phyloP scores from a whole-genome alignment of 1,284 basidiomycete genomes.

The Athelia sp. region DNA sequence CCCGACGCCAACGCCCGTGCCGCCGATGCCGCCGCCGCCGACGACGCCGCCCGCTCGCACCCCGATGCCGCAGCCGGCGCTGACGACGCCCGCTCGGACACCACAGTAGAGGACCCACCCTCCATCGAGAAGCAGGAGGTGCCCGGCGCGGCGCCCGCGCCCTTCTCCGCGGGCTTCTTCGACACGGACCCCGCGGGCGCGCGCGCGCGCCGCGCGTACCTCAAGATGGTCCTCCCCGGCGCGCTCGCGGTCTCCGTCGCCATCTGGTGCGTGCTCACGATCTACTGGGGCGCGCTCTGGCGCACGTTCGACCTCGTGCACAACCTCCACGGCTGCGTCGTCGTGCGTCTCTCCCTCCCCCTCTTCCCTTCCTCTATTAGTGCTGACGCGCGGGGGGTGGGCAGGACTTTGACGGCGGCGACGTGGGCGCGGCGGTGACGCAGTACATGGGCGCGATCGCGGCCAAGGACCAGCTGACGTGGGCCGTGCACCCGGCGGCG shows the following conservation, averaged over 20 bases:
- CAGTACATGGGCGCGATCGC: slow-evolving; percentile 24
- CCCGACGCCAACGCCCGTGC: no score
- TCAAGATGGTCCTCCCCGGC: slow-evolving; percentile 21
- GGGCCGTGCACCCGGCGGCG: slow-evolving; percentile 32
- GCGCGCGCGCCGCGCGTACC: slow-evolving; percentile 24
- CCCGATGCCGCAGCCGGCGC: no score
- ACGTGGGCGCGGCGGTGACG: slow-evolving; percentile 37
- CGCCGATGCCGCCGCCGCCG: no score
- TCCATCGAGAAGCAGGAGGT: no score
- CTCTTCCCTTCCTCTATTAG: neutral
- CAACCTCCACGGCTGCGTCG: slow-evolving; percentile 34
- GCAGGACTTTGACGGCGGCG: slow-evolving; percentile 53
- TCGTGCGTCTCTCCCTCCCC: slow-evolving; percentile 26
- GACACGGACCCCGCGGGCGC: slow-evolving; percentile 27
- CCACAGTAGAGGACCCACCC: no score
- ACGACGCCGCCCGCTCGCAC: no score
- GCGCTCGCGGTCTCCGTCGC: slow-evolving; percentile 22
- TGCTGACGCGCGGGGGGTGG: neutral
- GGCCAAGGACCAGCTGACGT: slow-evolving; percentile 25
- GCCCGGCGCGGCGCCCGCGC: neutral
- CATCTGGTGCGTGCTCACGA: slow-evolving; percentile 38
- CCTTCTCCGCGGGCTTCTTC: slow-evolving; percentile 13
- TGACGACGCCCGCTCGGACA: no score
- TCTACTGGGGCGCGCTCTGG: slow-evolving; percentile 44
- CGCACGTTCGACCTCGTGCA: slow-evolving; percentile 26